These are phyloP conservation scores for Aspergillus leporis DNA, from an alignment of 495 filamentous ascomycete species.

Conservation along the genomic window DNA sequence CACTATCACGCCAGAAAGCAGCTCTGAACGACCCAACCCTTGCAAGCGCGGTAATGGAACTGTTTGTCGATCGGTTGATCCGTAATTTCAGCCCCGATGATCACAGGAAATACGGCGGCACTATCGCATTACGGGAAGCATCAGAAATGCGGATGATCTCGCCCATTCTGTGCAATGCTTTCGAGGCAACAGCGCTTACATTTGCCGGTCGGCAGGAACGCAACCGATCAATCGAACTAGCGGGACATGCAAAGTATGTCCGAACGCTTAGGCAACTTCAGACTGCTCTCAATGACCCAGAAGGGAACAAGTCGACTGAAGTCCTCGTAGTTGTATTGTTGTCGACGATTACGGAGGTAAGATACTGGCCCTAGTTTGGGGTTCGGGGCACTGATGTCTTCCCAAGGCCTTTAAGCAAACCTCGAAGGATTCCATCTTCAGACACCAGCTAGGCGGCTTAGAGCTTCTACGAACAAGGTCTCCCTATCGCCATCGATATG, in stretches of 20 bases:
- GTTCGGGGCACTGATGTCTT: neutral
- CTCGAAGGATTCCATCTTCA: constrained; percentile 24
- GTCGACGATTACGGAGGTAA: constrained; percentile 27
- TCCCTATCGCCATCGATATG: constrained; percentile 28
- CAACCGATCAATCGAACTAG: constrained; percentile 20
- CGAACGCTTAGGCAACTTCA: constrained; percentile 21
- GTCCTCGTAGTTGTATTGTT: constrained; percentile 24
- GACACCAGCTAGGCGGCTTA: constrained; percentile 28
- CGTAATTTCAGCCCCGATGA: constrained; percentile 24
- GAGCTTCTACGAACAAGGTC: constrained; percentile 24
- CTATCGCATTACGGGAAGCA: constrained; percentile 25
- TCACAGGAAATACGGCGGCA: constrained; percentile 17
- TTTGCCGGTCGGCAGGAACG: constrained; percentile 24
- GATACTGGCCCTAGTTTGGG: neutral
- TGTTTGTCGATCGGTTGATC: constrained; percentile 26
- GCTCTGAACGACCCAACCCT: constrained; percentile 14
- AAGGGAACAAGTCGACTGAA: constrained; percentile 25
- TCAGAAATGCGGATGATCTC: constrained; percentile 26
- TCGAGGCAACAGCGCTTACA: constrained; percentile 27
- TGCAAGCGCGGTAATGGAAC: constrained; percentile 19
- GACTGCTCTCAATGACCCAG: constrained; percentile 18
- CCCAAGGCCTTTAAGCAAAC: constrained; percentile 29
- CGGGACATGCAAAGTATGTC: constrained; percentile 23
- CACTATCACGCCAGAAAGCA: constrained; percentile 6
- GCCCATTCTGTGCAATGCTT: constrained; percentile 24